Conservation (phyloP, 1,284 basidiomycete species). For the Pseudozyma sp. region DNA sequence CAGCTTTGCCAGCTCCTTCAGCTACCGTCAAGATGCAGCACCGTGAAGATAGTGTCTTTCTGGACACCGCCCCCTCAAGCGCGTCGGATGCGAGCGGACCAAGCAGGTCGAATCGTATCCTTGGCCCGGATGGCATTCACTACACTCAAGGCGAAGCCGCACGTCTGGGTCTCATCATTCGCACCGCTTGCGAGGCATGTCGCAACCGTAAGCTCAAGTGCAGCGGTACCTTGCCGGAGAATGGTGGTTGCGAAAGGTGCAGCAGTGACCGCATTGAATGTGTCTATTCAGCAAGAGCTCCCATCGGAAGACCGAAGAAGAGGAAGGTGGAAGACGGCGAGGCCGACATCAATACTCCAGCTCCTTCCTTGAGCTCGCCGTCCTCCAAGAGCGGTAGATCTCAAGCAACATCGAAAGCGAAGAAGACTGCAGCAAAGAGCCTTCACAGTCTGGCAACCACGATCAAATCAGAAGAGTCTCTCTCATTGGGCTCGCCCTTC, state of each 20-base stretch:
- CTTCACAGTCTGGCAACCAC: neutral
- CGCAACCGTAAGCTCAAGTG: conserved; percentile 62
- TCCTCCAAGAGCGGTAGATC: neutral
- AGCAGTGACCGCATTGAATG: conserved; percentile 45
- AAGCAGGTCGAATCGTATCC: conserved; percentile 31
- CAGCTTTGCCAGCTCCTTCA: neutral
- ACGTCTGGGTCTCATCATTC: conserved; percentile 46
- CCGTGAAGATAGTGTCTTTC: neutral
- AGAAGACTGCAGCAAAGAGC: conserved; percentile 2
- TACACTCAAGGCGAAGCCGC: conserved; percentile 53
- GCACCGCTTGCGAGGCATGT: conserved; percentile 60
- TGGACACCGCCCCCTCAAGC: neutral
- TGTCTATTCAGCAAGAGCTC: conserved; percentile 51
- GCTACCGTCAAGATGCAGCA: conserved; percentile 19
- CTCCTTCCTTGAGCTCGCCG: conserved; percentile 5
- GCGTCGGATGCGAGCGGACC: conserved; percentile 1
- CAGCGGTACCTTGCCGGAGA: conserved; percentile 42
- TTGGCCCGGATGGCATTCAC: conserved; percentile 44
- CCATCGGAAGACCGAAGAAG: conserved; percentile 60
- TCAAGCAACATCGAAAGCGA: conserved; percentile 6
- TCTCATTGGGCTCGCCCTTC: neutral
- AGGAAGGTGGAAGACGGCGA: conserved; percentile 37
- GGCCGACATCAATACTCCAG: neutral
- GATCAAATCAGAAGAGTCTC: conserved; percentile 19
- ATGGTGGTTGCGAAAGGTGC: conserved; percentile 51